A percentile compares a stretch with the other conserved stretches of the same genome.
These are phyloP conservation scores for Globomyces sp. DNA, from an alignment of 371 early-diverging fungal species.

Conservation along the genomic window DNA sequence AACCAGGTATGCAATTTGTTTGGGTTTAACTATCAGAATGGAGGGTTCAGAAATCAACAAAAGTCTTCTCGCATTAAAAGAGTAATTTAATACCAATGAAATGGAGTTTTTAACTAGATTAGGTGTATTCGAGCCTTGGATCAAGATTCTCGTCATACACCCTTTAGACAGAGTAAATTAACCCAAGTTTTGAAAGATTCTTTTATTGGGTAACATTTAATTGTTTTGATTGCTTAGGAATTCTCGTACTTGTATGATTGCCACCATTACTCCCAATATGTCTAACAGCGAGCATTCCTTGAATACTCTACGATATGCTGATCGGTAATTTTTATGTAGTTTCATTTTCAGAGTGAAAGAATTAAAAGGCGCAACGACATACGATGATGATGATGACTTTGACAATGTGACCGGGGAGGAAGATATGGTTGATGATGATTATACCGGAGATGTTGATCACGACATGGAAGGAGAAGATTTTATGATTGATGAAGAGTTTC, in stretches of 20 bases:
- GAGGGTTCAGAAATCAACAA: conserved; percentile 99
- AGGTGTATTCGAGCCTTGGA: conserved; percentile 93
- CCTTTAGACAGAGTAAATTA: conserved; percentile 96
- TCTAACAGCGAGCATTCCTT: conserved; percentile 95
- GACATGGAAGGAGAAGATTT: conserved; percentile 29
- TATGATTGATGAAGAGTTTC: conserved; percentile 29
- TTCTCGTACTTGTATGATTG: conserved; percentile 96
- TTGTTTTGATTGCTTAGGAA: conserved; percentile 43
- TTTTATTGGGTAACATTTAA: conserved; percentile 75
- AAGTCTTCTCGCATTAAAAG: conserved; percentile 93
- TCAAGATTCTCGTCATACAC: conserved; percentile 88
- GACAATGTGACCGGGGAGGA: conserved; percentile 23
- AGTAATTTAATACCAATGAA: conserved; percentile 30
- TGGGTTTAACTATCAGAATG: conserved; percentile 56
- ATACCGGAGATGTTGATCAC: conserved; percentile 35
- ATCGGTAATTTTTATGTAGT: conserved; percentile 54
- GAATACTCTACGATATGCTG: conserved; percentile 98
- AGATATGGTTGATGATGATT: conserved; percentile 36
- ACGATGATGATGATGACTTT: conserved; percentile 26
- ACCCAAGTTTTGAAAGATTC: conserved; percentile 98
- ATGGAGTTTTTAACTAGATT: too few relatives aligned
- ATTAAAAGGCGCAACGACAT: conserved; percentile 62
- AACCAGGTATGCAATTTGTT: conserved; percentile 61
- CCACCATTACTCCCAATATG: conserved; percentile 90
- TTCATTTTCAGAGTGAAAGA: conserved; percentile 72